phyloP scores from a whole-genome alignment of 768 basidiomycete species.

The Boletus sp. region DNA sequence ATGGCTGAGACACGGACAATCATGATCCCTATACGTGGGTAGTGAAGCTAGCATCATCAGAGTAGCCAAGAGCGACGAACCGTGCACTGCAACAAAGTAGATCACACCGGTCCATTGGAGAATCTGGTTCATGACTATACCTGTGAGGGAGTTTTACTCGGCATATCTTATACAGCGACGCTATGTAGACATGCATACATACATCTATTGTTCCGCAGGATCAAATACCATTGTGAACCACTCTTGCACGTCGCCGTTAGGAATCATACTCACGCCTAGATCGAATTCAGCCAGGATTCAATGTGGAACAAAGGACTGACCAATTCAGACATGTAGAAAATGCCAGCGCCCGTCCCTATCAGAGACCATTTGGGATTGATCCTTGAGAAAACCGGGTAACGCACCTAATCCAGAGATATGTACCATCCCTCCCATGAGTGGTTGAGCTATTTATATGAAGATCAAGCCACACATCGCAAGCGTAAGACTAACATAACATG shows the following conservation, averaged over 20 bases:
- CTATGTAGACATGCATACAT: background rate
- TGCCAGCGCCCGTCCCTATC: background rate
- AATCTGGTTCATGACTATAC: background rate
- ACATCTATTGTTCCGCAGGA: background rate
- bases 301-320: background rate
- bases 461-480: conserved; percentile 1
- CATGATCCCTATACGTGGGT: conserved; percentile 8
- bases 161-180: background rate
- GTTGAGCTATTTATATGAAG: background rate
- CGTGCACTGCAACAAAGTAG: background rate
- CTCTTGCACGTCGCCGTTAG: too few species aligned
- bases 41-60: background rate
- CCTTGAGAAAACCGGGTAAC: background rate
- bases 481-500: conserved; percentile 8
- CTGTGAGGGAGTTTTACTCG: background rate
- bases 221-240: background rate
- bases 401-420: background rate
- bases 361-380: background rate
- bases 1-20: conserved; percentile 15
- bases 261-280: conserved; percentile 5
- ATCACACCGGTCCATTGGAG: background rate
- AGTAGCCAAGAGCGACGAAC: background rate
- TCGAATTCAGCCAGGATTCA: background rate
- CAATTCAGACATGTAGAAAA: background rate
- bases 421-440: background rate